Conservation (phyloP, 176 grass and related monocot genomes). For the sorghum (Sorghum bicolor) region Sorghum_bicolor_NCBIv3 NC_012879.2:13950501-13951000, state of each 20-base stretch:
- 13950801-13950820: background rate
- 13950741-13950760: no score
- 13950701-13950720: no score
- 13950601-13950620: constrained; percentile 84
- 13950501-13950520: no score
- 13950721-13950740: no score
- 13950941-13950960: constrained; percentile 42
- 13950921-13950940: constrained; percentile 68
- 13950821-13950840: background rate
- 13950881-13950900: constrained; percentile 59
- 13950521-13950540: no score
- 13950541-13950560: constrained; percentile 74
- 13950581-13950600: constrained; percentile 90
- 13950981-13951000: constrained; percentile 14
- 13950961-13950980: constrained; percentile 5
- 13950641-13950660: background rate
- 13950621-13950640: constrained; percentile 65
- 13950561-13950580: constrained; percentile 69
- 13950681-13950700: no score
- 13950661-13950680: no score
- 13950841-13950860: constrained; percentile 80
- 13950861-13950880: constrained; percentile 47
- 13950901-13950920: constrained; percentile 71
- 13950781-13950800: background rate
- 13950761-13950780: background rate